Evolutionary conservation across 1,139 yeast genomes (phyloP).

Genomic region (Hanseniaspora uvarum): DNA sequence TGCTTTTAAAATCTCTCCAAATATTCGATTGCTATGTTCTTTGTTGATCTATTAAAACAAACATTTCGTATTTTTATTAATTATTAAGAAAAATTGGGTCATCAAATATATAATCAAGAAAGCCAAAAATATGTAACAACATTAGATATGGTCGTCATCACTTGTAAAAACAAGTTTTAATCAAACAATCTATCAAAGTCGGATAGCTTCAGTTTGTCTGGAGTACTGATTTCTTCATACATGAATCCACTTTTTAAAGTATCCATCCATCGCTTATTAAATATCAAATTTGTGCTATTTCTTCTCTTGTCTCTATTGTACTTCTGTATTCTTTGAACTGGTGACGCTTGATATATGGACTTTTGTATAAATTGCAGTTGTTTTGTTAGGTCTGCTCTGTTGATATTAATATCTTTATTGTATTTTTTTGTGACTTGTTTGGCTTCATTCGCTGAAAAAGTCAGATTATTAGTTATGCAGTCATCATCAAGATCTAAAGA

Average conservation of each 20-base stretch:
- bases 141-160: neutral
- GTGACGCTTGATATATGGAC: slow-evolving; percentile 8
- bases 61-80: no score
- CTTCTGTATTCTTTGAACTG: slow-evolving; percentile 5
- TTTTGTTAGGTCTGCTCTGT: neutral
- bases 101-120: neutral
- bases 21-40: no score
- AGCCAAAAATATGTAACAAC: slow-evolving; percentile 11
- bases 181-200: slow-evolving; percentile 60
- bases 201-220: slow-evolving; percentile 63
- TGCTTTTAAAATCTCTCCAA: no score
- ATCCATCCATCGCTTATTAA: slow-evolving; percentile 49
- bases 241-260: slow-evolving; percentile 65
- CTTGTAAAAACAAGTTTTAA: slow-evolving; percentile 22
- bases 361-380: slow-evolving; percentile 2
- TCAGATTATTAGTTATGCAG: neutral
- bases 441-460: neutral
- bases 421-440: neutral
- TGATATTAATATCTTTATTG: neutral
- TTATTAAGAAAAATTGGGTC: no score
- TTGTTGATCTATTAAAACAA: no score
- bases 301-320: neutral
- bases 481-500: neutral
- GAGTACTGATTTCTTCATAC: slow-evolving; percentile 63
- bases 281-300: neutral